These are phyloP conservation scores for Dothideomycetes sp. DNA, from an alignment of 2,329 filamentous ascomycete genomes.

Conservation along the genomic window DNA sequence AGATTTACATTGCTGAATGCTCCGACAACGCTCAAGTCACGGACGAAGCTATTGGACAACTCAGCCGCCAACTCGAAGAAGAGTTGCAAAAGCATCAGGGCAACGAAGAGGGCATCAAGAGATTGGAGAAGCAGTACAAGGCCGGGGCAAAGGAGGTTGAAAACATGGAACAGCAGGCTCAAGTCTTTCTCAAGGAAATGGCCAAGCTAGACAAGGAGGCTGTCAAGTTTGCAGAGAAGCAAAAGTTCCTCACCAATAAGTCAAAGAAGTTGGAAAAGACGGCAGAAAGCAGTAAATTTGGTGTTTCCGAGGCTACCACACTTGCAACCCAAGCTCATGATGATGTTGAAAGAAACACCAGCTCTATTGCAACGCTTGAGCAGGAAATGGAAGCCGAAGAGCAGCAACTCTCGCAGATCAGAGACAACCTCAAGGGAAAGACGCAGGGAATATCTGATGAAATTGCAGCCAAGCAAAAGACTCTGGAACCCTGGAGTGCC, in stretches of 20 bases:
- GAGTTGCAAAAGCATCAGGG: slow-evolving; percentile 90
- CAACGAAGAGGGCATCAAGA: slow-evolving; percentile 80
- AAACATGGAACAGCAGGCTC: slow-evolving; percentile 67
- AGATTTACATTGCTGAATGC: slow-evolving; percentile 81
- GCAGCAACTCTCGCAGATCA: slow-evolving; percentile 68
- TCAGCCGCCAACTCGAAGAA: slow-evolving; percentile 73
- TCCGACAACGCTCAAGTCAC: slow-evolving; percentile 81
- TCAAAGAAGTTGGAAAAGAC: slow-evolving; percentile 91
- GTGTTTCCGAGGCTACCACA: slow-evolving; percentile 62
- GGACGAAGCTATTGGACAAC: slow-evolving; percentile 79
- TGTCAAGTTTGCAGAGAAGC: slow-evolving; percentile 96
- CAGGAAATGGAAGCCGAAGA: slow-evolving; percentile 68
- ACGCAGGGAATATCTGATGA: slow-evolving; percentile 90
- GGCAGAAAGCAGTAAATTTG: slow-evolving; percentile 64
- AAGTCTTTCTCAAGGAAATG: slow-evolving; percentile 73
- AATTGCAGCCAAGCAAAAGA: slow-evolving; percentile 85
- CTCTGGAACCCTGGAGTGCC: slow-evolving; percentile 89
- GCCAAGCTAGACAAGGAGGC: slow-evolving; percentile 90
- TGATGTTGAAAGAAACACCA: slow-evolving; percentile 65
- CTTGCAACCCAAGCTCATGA: slow-evolving; percentile 66
- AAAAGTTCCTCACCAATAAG: slow-evolving; percentile 84
- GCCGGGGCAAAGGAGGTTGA: slow-evolving; percentile 76
- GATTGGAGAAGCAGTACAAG: slow-evolving; percentile 74
- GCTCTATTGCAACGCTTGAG: slow-evolving; percentile 69
- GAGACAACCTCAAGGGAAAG: slow-evolving; percentile 84